These are phyloP conservation scores for Phylloporus sp. DNA, from an alignment of 1,284 basidiomycete genomes.

Conservation along the genomic window DNA sequence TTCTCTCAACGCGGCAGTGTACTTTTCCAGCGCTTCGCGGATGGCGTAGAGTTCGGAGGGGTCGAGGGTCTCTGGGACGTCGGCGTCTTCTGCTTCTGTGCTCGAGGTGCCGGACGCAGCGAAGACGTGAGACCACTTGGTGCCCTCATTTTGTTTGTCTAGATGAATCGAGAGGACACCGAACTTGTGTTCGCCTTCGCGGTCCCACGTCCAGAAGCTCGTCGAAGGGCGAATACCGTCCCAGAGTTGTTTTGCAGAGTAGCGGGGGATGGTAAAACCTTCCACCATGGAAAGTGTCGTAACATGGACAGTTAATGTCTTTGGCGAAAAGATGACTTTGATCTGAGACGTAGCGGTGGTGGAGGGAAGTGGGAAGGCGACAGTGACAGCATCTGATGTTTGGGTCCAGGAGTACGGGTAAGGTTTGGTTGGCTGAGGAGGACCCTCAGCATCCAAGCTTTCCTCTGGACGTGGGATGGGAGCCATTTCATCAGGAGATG, in stretches of 20 bases:
- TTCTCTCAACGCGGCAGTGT: conserved; percentile 63
- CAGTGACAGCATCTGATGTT: conserved; percentile 77
- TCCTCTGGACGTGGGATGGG: conserved; percentile 68
- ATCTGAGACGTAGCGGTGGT: conserved; percentile 67
- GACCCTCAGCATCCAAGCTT: conserved; percentile 45
- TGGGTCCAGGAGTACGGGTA: conserved; percentile 93
- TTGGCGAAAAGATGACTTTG: conserved; percentile 65
- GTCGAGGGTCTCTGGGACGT: conserved; percentile 90
- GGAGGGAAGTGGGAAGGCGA: conserved; percentile 82
- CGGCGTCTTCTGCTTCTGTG: conserved; percentile 53
- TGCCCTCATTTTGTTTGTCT: conserved; percentile 80
- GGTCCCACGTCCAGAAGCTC: conserved; percentile 90
- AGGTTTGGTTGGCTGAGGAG: conserved; percentile 45
- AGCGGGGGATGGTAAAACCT: conserved; percentile 54
- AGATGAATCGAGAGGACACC: conserved; percentile 83
- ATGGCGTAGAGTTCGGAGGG: conserved; percentile 81
- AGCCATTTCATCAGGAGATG: conserved; percentile 64
- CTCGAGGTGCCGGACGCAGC: conserved; percentile 42
- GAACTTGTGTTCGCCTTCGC: conserved; percentile 64
- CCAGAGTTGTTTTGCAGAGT: conserved; percentile 74
- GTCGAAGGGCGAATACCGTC: conserved; percentile 69
- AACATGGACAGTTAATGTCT: conserved; percentile 69
- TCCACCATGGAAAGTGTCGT: conserved; percentile 39
- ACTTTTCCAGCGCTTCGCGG: conserved; percentile 84
- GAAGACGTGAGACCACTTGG: conserved; percentile 88